phyloP scores from a whole-genome alignment of 179 eudicot genomes.

The Amaranthus tricolor region DNA sequence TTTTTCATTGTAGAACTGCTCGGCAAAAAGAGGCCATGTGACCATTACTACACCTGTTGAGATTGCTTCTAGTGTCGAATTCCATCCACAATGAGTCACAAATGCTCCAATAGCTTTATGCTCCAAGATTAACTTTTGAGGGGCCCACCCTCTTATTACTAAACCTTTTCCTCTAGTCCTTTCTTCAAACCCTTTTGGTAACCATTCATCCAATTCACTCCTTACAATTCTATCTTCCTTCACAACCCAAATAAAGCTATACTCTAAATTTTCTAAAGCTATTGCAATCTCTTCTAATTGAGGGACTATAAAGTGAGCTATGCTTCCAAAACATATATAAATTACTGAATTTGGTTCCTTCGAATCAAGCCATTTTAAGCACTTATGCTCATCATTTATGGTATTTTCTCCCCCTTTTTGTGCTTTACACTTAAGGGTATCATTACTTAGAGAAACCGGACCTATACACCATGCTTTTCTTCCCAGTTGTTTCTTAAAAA shows the following conservation, averaged over 20 bases:
- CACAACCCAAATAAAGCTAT: slow-evolving; percentile 42
- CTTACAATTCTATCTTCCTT: slow-evolving; percentile 5
- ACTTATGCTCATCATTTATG: slow-evolving; percentile 27
- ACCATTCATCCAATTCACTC: neutral
- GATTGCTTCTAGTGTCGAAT: slow-evolving; percentile 37
- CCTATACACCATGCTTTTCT: slow-evolving; percentile 29
- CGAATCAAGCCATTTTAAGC: slow-evolving; percentile 36
- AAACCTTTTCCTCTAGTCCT: slow-evolving; percentile 1
- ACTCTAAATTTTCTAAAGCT: slow-evolving; percentile 38
- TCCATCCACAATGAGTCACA: slow-evolving; percentile 49
- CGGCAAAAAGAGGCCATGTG: slow-evolving; percentile 35
- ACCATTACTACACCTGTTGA: slow-evolving; percentile 41
- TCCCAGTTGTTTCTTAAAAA: slow-evolving; percentile 15
- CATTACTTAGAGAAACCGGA: slow-evolving; percentile 32
- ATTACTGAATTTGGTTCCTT: slow-evolving; percentile 35
- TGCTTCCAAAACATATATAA: slow-evolving; percentile 42
- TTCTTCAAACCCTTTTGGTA: slow-evolving; percentile 4
- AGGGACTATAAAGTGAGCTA: slow-evolving; percentile 10
- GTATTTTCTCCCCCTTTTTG: slow-evolving; percentile 22
- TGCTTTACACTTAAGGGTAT: slow-evolving; percentile 11
- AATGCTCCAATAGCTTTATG: slow-evolving; percentile 41
- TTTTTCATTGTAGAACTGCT: slow-evolving; percentile 12
- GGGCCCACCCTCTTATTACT: slow-evolving; percentile 38
- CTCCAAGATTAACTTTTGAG: slow-evolving; percentile 35
- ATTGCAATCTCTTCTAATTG: slow-evolving; percentile 39